Percentiles rank a stretch among this genome's conserved stretches.
These are phyloP conservation scores for Zygosaccharomyces pseudorouxii DNA, from an alignment of 805 yeast genomes.

Conservation along the genomic window DNA sequence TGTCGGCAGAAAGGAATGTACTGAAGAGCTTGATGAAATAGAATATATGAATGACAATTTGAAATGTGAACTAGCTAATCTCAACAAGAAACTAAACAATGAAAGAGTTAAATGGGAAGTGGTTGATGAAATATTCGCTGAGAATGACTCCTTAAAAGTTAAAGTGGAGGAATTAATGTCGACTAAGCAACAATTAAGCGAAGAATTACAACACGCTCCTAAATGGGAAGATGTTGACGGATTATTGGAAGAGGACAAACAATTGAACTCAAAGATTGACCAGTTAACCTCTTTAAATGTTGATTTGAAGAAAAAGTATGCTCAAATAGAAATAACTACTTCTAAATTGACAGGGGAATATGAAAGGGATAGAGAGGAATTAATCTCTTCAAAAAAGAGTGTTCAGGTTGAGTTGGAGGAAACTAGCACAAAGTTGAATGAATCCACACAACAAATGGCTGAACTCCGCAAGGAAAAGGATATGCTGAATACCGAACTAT, in stretches of 20 bases:
- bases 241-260: slow-evolving; percentile 2
- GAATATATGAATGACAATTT: background rate
- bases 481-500: background rate
- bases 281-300: background rate
- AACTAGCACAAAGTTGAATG: background rate
- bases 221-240: slow-evolving; percentile 6
- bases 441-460: background rate
- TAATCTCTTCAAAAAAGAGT: background rate
- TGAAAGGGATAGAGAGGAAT: background rate
- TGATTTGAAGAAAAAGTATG: background rate
- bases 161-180: background rate
- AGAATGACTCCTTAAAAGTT: slow-evolving; percentile 1
- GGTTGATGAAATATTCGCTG: background rate
- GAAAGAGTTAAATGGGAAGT: slow-evolving; percentile 4
- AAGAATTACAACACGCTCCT: background rate
- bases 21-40: slow-evolving; percentile 1
- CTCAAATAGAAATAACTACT: background rate
- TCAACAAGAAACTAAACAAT: background rate
- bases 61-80: background rate
- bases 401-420: background rate
- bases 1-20: slow-evolving; percentile 1
- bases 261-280: background rate
- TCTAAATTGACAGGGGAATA: background rate
- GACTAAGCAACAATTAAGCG: background rate
- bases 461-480: background rate